phyloP scores from a whole-genome alignment of 2,329 filamentous ascomycete genomes.

The Phialophora verrucosa region DNA sequence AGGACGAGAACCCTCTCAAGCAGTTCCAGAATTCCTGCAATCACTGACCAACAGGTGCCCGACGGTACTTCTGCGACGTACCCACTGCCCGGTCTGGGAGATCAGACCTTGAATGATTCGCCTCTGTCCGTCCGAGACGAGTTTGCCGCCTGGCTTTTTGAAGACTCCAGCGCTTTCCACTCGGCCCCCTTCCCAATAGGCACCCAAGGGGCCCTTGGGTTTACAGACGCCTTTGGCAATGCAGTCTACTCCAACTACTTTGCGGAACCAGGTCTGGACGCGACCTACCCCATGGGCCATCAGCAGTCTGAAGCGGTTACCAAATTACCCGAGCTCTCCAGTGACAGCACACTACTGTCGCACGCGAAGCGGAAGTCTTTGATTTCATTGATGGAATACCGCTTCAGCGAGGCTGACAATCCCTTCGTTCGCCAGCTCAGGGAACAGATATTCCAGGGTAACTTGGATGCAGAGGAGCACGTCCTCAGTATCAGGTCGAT shows the following conservation, averaged over 20 bases:
- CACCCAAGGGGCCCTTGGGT: conserved; percentile 47
- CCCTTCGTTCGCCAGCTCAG: conserved; percentile 74
- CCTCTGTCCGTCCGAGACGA: conserved; percentile 84
- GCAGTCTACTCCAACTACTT: conserved; percentile 40
- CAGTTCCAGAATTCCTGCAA: conserved; percentile 10
- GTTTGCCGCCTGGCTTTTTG: conserved; percentile 84
- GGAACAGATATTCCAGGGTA: conserved; percentile 76
- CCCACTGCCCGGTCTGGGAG: conserved; percentile 51
- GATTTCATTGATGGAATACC: conserved; percentile 76
- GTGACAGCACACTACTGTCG: conserved; percentile 78
- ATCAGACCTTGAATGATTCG: conserved; percentile 33
- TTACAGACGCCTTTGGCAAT: conserved; percentile 53
- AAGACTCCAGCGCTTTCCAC: conserved; percentile 63
- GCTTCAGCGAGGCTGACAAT: conserved; percentile 83
- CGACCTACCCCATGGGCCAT: conserved; percentile 57
- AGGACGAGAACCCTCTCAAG: conserved; percentile 31
- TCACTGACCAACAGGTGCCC: conserved; percentile 43
- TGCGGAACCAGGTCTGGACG: conserved; percentile 65
- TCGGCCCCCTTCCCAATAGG: conserved; percentile 57
- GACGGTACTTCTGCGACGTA: conserved; percentile 56
- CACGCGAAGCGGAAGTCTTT: conserved; percentile 85
- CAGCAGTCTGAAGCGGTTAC: conserved; percentile 81
- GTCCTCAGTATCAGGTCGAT: conserved; percentile 88
- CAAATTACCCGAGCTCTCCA: conserved; percentile 77
- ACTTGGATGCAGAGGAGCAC: conserved; percentile 67